Base-by-base conservation (phyloP, 176 grass and related monocot species). In the Cymbopogon citratus region DNA sequence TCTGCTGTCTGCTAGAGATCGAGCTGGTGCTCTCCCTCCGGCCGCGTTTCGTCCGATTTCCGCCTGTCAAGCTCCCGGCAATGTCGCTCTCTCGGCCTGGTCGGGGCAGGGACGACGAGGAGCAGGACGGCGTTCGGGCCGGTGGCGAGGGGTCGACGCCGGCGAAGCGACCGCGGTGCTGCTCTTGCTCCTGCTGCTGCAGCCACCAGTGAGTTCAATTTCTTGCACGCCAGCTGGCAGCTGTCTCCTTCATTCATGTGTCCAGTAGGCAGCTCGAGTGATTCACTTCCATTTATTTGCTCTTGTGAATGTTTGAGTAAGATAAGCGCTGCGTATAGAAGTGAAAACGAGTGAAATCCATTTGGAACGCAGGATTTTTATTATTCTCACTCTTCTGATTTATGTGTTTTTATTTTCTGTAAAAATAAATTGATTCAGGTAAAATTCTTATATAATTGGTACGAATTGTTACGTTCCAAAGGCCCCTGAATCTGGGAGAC, bases 61-160 rank as follows among this genome's bases (percentile, higher is more conserved):
- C 15, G n/a, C 28, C 19, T 43, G 34, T 14, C 24, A 12, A 57
- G 57, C 14, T 63, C 27, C 61, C 71, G 43, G 43, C 45, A 65
- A 76, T 84, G 82, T 68, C 82, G 82, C 16, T 43, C 33, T 76
- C 81, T 54, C 73, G 73, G 24, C 63, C 63, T 34, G 73, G 24
- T 29, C 73, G 82, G 34, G 12, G 74, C 11, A 43, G 63, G 63
- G 82, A 84, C 12, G 82, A 76, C 7, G 63, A 67, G 64, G 64
- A 67, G 59, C 5, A 71, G 5, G 49, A 25, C 0, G 52, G 4
- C 1, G 39, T 6, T 6, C 18, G 5, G 18, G 66, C 4, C 31
- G 46, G 7, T 12, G 35, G 25, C 19, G 49, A 69, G 35, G 73
- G 19, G 56, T 77, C 73, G 12, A 27, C 48, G 36, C 82, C 8